Base-by-base conservation (phyloP, 805 yeast species). In the Metschnikowia dekortorum region DNA sequence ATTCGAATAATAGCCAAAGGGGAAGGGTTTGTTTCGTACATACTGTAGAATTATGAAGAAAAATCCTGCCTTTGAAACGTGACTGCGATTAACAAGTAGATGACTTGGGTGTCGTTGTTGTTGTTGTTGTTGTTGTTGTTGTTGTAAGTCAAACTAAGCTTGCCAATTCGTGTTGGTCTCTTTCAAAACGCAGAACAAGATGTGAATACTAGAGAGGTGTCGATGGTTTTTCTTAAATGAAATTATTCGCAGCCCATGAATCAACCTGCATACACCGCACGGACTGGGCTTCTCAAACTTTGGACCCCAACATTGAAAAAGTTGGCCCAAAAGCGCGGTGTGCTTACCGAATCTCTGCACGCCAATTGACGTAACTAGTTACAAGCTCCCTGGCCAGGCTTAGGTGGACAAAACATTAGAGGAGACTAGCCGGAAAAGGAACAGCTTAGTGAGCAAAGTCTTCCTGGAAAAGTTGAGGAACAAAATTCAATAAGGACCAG, bases 261-360 rank as follows among this genome's bases (percentile, higher is more conserved):
- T 51, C 51, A 46, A 39, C 48, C 44, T 45, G 47, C 22, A 29
- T 30, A 29, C 31, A 29, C 39, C 44, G 53, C 49, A 41, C 50
- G 51, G 16, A 18, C 43, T 36, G 30, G 52, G 37, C 28, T 39
- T 42, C 47, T 49, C 52, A 49, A 49, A 31, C 38, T 43, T 49
- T 49, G 43, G 53, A 50, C 54, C 58, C 59, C 59, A 54, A 55
- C 57, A 54, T 46, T 55, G 53, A 9, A 48, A 55, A 55, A 54
- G 53, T 55, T 54, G 59, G 58, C 59, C 59, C 57, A 55, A 54
- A 55, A 50, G 49, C 42, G 44, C 40, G 49, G 56, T 47, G 58
- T 37, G 48, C 45, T 46, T 41, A 49, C 55, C 48, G 29, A 38
- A 18, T 32, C 53, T 45, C 59, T 55, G 59, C 59, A 55, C 44